Conservation (phyloP, 2,329 filamentous ascomycete genomes). For the Aspergillus sp. region DNA sequence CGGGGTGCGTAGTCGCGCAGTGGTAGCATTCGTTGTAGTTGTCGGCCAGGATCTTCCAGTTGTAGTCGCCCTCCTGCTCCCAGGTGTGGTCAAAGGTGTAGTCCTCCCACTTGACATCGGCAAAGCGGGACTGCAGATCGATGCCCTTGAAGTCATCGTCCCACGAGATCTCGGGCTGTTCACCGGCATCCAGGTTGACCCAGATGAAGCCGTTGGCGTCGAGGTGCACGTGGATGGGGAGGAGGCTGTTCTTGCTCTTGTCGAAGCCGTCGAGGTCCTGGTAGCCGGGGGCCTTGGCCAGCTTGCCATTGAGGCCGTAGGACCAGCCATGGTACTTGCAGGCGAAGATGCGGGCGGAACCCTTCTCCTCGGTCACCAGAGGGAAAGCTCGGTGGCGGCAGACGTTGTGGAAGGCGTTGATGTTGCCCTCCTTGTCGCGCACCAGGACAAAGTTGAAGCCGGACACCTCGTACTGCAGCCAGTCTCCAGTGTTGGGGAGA, state of each 20-base stretch:
- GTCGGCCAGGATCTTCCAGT: constrained; percentile 63
- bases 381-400: constrained; percentile 62
- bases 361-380: constrained; percentile 53
- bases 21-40: constrained; percentile 59
- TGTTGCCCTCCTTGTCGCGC: constrained; percentile 52
- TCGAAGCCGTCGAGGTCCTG: constrained; percentile 59
- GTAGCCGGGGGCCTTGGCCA: constrained; percentile 61
- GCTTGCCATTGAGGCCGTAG: constrained; percentile 58
- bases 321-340: constrained; percentile 65
- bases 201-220: constrained; percentile 60
- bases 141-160: constrained; percentile 54
- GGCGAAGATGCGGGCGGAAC: constrained; percentile 53
- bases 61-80: constrained; percentile 59
- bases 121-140: constrained; percentile 50
- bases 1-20: constrained; percentile 25
- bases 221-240: constrained; percentile 57
- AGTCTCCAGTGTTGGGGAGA: constrained; percentile 57
- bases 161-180: constrained; percentile 53
- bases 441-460: constrained; percentile 59
- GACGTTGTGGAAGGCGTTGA: constrained; percentile 63
- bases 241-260: constrained; percentile 55
- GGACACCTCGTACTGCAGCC: constrained; percentile 57
- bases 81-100: constrained; percentile 61
- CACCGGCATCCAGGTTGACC: constrained; percentile 57
- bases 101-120: constrained; percentile 52